Evolutionary conservation across 192 early-diverging fungal genomes (phyloP), one percentile per base, ranked within the genome.

Genomic region (Entomortierella chlamydospora): DNA sequence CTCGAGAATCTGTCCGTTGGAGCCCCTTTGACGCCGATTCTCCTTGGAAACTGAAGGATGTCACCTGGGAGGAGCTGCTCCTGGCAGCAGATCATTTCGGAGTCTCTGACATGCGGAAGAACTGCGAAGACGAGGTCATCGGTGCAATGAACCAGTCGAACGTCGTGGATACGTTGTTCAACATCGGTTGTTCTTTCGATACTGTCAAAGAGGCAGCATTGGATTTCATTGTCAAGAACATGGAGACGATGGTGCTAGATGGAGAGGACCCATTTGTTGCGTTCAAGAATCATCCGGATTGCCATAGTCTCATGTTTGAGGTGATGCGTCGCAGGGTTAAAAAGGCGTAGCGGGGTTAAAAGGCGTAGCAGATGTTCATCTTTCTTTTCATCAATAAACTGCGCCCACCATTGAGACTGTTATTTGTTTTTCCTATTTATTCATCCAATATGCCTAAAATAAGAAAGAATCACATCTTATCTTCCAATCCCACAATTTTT

Each of bases 231-330:
- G 66, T 59, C 20, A 50, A 57, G 2, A 68, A 49, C 22, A 51
- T 51, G 55, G 15, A 29, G 1, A 3, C 23, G 47, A 25, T 68
- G 45, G 11, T 68, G 9, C 0, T 25, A n/a, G 23, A 52, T 18
- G 57, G 28, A 1, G 51, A 60, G 25, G 50, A 69, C 26, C 67
- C 67, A 10, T 69, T 69, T 30, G 23, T 23, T 22, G 5, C 49
- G 18, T 69, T 52, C 34, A 69, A 53, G 49, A 34, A 60, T 41
- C 57, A 69, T 30, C 67, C 56, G 23, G 23, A 59, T 30, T 59
- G 49, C 26, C 41, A 69, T 42, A 41, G 45, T 1, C 11, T 60
- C 10, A 52, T 69, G 57, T 18, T 69, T 37, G 57, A 69, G 23
- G 15, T 69, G 42, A 69, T 69, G 47, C 67, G 57, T 7, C 55